phyloP scores from a whole-genome alignment of 495 filamentous ascomycete genomes.

The Penicillium nucicola region DNA sequence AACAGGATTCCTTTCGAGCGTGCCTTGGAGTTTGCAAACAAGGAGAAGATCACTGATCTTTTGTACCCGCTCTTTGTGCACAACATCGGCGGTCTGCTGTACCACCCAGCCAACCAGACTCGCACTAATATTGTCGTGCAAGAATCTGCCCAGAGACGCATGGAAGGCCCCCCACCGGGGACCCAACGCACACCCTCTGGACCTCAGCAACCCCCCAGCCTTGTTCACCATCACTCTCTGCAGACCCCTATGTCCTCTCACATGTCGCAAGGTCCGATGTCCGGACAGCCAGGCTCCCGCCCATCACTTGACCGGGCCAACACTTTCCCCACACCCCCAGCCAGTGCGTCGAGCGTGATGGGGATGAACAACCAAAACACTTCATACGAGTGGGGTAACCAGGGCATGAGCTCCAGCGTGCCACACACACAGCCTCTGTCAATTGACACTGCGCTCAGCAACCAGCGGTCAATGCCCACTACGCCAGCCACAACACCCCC shows the following conservation, averaged over 20 bases:
- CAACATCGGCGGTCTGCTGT: conserved; percentile 91
- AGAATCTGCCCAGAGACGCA: conserved; percentile 74
- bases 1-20: conserved; percentile 94
- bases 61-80: conserved; percentile 96
- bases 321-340: conserved; percentile 91
- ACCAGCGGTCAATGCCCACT: conserved; percentile 83
- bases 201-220: conserved; percentile 63
- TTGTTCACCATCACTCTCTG: conserved; percentile 81
- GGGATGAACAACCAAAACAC: conserved; percentile 70
- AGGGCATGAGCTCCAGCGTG: conserved; percentile 59
- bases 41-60: conserved; percentile 96
- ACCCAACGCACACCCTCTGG: conserved; percentile 43
- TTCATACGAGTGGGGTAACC: conserved; percentile 72
- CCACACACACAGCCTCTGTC: conserved; percentile 71
- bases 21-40: conserved; percentile 96
- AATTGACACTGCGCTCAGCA: conserved; percentile 80
- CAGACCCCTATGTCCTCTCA: conserved; percentile 60
- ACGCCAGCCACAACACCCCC: conserved; percentile 95
- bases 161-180: conserved; percentile 32
- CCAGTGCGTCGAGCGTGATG: conserved; percentile 88
- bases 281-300: conserved; percentile 69
- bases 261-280: conserved; percentile 68
- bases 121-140: conserved; percentile 84
- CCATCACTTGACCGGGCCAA: conserved; percentile 77
- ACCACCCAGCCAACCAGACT: conserved; percentile 86